Evolutionary conservation across 192 early-diverging fungal genomes (phyloP).

Genomic region (Rhizophlyctis rosea): DNA sequence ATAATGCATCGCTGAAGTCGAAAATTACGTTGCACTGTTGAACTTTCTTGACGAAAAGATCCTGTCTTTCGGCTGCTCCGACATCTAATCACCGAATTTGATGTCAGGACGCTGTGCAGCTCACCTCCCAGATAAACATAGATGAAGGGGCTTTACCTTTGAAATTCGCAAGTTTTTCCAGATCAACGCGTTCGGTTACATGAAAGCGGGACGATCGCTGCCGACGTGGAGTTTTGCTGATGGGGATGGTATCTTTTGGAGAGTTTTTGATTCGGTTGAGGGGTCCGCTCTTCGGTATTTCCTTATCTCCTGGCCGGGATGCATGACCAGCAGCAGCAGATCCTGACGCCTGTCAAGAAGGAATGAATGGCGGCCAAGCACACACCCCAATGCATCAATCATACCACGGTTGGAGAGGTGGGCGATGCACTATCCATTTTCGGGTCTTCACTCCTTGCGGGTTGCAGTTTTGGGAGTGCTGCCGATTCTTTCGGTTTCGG

Average conservation of each 20-base stretch:
- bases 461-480: background rate
- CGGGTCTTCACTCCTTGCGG: conserved; percentile 21
- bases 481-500: conserved; percentile 21
- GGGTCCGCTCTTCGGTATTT: conserved; percentile 51
- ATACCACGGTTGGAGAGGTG: background rate
- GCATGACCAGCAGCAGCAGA: background rate
- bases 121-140: background rate
- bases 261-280: conserved; percentile 50
- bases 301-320: conserved; percentile 26
- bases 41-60: conserved; percentile 87
- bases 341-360: background rate
- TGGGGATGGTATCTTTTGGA: conserved; percentile 66
- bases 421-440: conserved; percentile 22
- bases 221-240: conserved; percentile 75
- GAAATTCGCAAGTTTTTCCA: conserved; percentile 71
- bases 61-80: conserved; percentile 73
- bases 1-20: conserved; percentile 89
- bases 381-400: conserved; percentile 5
- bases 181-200: conserved; percentile 73
- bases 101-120: background rate
- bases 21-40: conserved; percentile 89
- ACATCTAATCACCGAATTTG: conserved; percentile 56
- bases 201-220: conserved; percentile 86
- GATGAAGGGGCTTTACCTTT: conserved; percentile 54
- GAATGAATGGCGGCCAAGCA: background rate